phyloP scores from a whole-genome alignment of 2,329 filamentous ascomycete species.

The Paracorniculantispora psalliotae region DNA sequence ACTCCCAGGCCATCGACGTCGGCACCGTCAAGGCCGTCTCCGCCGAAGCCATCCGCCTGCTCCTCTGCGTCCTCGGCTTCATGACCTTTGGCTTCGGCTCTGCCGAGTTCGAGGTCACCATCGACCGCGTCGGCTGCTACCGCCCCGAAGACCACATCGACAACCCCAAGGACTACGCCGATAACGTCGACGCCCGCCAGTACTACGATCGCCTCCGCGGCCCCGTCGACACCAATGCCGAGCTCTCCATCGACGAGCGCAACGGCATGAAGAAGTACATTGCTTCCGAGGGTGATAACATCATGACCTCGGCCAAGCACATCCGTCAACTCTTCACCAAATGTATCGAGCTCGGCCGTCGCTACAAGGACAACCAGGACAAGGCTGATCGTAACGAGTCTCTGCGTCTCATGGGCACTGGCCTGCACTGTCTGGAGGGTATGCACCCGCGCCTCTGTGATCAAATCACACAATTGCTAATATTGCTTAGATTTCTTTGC shows the following conservation, averaged over 20 bases:
- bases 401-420: constrained; percentile 79
- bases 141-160: constrained; percentile 66
- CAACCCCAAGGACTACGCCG: constrained; percentile 82
- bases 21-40: constrained; percentile 88
- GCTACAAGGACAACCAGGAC: constrained; percentile 54
- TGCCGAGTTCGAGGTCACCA: constrained; percentile 73
- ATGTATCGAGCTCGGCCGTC: constrained; percentile 75
- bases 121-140: constrained; percentile 71
- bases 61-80: constrained; percentile 86
- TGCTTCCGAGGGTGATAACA: constrained; percentile 71
- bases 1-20: constrained; percentile 90
- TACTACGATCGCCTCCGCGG: constrained; percentile 79
- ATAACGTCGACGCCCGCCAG: constrained; percentile 77
- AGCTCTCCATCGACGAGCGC: constrained; percentile 71
- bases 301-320: constrained; percentile 76
- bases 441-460: constrained; percentile 18
- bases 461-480: no score
- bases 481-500: constrained; percentile 67
- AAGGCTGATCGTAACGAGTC: constrained; percentile 80
- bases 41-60: constrained; percentile 81
- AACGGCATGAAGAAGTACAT: constrained; percentile 92
- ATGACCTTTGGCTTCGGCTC: constrained; percentile 69
- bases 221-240: constrained; percentile 71
- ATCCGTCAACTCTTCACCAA: constrained; percentile 67
- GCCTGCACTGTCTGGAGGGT: constrained; percentile 82